Evolutionary conservation across 2,329 filamentous ascomycete species (phyloP).

Genomic region (Pseudocercospora fuligena): DNA sequence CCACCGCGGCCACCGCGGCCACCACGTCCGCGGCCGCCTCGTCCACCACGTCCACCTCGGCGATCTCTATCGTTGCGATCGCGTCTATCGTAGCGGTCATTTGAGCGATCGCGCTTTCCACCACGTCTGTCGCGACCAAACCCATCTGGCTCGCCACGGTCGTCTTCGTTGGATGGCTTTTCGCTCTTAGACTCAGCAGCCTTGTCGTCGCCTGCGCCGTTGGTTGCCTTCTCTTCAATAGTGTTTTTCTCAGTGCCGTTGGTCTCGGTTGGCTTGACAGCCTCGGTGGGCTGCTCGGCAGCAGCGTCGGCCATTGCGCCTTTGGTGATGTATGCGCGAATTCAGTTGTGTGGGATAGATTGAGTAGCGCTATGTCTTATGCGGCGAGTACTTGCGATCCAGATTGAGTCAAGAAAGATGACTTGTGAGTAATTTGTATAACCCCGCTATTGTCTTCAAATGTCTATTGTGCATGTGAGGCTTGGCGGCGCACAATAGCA

Average conservation of each 20-base stretch:
- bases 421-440: not conserved
- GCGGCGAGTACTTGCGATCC: not conserved
- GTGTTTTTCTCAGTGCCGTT: constrained; percentile 25
- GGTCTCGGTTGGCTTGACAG: constrained; percentile 25
- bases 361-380: not conserved
- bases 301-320: constrained; percentile 31
- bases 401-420: constrained; percentile 4
- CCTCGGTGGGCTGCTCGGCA: constrained; percentile 24
- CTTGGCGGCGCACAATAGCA: constrained; percentile 7
- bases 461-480: constrained; percentile 5
- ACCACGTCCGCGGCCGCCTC: constrained; percentile 23
- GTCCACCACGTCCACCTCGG: constrained; percentile 18
- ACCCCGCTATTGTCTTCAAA: not conserved
- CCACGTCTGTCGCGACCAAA: constrained; percentile 24
- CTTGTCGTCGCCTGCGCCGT: constrained; percentile 24
- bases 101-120: constrained; percentile 22
- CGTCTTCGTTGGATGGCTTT: constrained; percentile 22
- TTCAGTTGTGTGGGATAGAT: not conserved
- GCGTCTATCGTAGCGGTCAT: constrained; percentile 21
- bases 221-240: constrained; percentile 2
- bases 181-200: constrained; percentile 21
- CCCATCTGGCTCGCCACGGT: constrained; percentile 29
- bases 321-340: not conserved
- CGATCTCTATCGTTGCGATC: constrained; percentile 24
- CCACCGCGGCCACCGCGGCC: constrained; percentile 23